Evolutionary conservation across 495 filamentous ascomycete species (phyloP).

Genomic region (Endocarpon pusillum): DNA sequence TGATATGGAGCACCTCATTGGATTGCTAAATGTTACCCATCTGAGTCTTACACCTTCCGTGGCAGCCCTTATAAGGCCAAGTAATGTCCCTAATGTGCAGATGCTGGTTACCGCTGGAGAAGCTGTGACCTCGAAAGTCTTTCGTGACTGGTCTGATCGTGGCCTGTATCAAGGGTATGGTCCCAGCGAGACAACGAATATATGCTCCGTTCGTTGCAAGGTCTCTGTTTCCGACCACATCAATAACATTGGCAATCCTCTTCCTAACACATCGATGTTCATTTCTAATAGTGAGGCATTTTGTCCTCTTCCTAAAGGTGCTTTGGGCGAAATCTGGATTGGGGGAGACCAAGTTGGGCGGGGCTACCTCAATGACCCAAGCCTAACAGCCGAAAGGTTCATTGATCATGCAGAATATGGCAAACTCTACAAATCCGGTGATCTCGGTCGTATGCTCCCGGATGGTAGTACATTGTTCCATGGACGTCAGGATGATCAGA

Average conservation of each 20-base stretch:
- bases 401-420: constrained; percentile 48
- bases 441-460: constrained; percentile 51
- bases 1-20: constrained; percentile 44
- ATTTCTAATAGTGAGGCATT: constrained; percentile 27
- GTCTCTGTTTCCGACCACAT: constrained; percentile 25
- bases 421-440: constrained; percentile 52
- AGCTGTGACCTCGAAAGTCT: constrained; percentile 46
- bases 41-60: constrained; percentile 65
- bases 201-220: constrained; percentile 44
- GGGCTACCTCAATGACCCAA: constrained; percentile 47
- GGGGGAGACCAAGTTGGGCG: constrained; percentile 59
- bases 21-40: constrained; percentile 45
- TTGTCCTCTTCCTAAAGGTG: constrained; percentile 41
- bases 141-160: constrained; percentile 43
- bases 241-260: constrained; percentile 45
- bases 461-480: constrained; percentile 48
- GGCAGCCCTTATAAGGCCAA: constrained; percentile 44
- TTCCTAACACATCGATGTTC: constrained; percentile 56
- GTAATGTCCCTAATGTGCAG: constrained; percentile 42
- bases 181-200: constrained; percentile 55
- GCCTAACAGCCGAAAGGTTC: constrained; percentile 40
- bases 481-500: constrained; percentile 44
- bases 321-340: constrained; percentile 63
- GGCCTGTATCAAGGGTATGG: constrained; percentile 60
- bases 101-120: constrained; percentile 60